A percentile compares a stretch with the other conserved stretches of the same genome.
Conservation (phyloP, 192 early-diverging fungal genomes). For the Rhizophagus prolifer region DNA sequence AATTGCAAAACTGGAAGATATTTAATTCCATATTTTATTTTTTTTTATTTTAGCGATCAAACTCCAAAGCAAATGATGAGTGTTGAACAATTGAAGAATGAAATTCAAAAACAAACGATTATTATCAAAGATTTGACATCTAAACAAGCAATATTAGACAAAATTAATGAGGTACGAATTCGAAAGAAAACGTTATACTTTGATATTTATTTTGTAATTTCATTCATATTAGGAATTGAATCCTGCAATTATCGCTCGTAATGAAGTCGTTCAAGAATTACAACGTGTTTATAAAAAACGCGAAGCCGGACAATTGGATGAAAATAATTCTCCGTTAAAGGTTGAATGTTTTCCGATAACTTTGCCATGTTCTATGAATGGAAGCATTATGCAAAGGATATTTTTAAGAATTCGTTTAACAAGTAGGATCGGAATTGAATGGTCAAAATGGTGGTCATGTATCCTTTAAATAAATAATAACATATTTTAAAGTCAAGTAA, state of each 20-base stretch:
- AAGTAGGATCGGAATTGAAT: constrained; percentile 16
- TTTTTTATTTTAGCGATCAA: neutral
- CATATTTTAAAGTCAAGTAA: neutral
- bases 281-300: constrained; percentile 13
- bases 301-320: neutral
- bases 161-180: constrained; percentile 4
- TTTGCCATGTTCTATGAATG: constrained; percentile 10
- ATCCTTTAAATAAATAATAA: constrained; percentile 1
- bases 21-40: neutral
- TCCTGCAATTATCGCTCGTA: constrained; percentile 15
- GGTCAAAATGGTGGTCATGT: constrained; percentile 26
- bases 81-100: constrained; percentile 8
- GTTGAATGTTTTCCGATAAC: constrained; percentile 12
- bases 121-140: constrained; percentile 15
- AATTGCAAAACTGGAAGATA: neutral
- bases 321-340: neutral
- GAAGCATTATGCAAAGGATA: constrained; percentile 1
- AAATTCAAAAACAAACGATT: constrained; percentile 14
- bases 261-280: constrained; percentile 22
- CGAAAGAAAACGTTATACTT: neutral
- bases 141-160: constrained; percentile 21
- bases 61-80: constrained; percentile 1
- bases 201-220: neutral
- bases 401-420: constrained; percentile 14
- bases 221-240: neutral